Evolutionary conservation across 2,329 filamentous ascomycete genomes (phyloP).

Genomic region (Elsinoe fawcettii): DNA sequence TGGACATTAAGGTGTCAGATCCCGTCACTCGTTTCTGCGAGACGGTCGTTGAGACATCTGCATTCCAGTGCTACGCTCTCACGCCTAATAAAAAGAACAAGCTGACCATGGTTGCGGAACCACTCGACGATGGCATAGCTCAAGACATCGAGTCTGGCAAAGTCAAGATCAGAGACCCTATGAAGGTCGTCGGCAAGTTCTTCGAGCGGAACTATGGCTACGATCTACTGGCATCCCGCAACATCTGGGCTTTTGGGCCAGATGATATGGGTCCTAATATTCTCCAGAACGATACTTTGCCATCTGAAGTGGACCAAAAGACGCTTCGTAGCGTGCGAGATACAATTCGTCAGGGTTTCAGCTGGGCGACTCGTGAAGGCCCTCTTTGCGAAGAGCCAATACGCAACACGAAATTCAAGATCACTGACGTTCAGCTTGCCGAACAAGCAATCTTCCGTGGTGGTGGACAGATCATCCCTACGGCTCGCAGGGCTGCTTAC

Average conservation of each 20-base stretch:
- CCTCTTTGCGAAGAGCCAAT: conserved; percentile 98
- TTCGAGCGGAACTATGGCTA: conserved; percentile 97
- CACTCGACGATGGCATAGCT: conserved; percentile 87
- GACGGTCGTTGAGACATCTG: conserved; percentile 93
- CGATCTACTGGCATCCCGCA: conserved; percentile 87
- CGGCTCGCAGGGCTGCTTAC: conserved; percentile 85
- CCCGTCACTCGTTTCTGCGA: conserved; percentile 97
- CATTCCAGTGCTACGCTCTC: conserved; percentile 94
- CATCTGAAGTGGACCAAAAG: conserved; percentile 90
- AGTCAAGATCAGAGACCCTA: conserved; percentile 86
- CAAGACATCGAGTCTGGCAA: conserved; percentile 86
- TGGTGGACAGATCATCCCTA: conserved; percentile 95
- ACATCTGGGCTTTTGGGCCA: conserved; percentile 97
- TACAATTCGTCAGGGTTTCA: conserved; percentile 90
- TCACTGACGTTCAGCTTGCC: conserved; percentile 83
- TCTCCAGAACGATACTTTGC: conserved; percentile 90
- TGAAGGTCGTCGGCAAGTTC: conserved; percentile 88
- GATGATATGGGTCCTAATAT: conserved; percentile 94
- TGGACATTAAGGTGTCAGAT: conserved; percentile 98
- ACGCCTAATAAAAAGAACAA: conserved; percentile 99
- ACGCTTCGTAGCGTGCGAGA: conserved; percentile 79
- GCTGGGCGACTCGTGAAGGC: conserved; percentile 91
- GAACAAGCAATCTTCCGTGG: conserved; percentile 89
- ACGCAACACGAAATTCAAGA: conserved; percentile 93
- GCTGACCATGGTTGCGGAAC: conserved; percentile 96